Base-by-base conservation (phyloP, 176 grass and related monocot genomes). In the Rhynchospora tenuis region DNA sequence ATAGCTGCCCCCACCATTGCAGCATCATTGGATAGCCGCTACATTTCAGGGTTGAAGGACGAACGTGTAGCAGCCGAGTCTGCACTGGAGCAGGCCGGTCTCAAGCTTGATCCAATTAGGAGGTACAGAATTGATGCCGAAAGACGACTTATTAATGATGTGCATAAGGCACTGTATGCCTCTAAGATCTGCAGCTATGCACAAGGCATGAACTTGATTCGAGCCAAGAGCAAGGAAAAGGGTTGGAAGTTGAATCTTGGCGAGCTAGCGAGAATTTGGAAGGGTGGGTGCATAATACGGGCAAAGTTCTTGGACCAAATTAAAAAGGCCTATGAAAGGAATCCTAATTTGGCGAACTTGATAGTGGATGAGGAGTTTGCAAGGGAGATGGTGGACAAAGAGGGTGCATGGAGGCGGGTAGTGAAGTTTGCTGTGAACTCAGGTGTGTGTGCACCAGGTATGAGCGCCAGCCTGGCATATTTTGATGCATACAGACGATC, bases 251-350 rank as follows among this genome's bases (percentile, higher is more conserved):
- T 97, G 60, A 92, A 94, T 81, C 87, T 94, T 19, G 92, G 92
- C 0, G 95, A 97, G 48, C 84, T 97, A 26, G 90, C 95, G 0
- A 92, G 95, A 88, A 97, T 97, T 64, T 97, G 95, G 95, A 97
- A 97, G 87, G 95, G 92, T 0, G 92, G 95, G 0, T 97, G 95
- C 87, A 97, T 97, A 52, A 97, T 97, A 61, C 59, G 94, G 38
- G 94, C 94, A n/a, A 85, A 86, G 29, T 97, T 97, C 82, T 85
- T 97, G 29, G 91, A 97, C 72, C 88, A 89, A 78, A 97, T 97
- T 47, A 97, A 97, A 86, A 85, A 81, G 86, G 94, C 91, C 0
- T 97, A 97, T 2, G 89, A 87, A 54, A 88, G 91, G 51, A 94
- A 94, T 67, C 86, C 19, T 22, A 83, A 89, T 55, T 91, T 97